A percentile compares a stretch with the other conserved stretches of the same genome.
Evolutionary conservation across 2,329 filamentous ascomycete species (phyloP).

Genomic region (Westerdykella aurantiaca): DNA sequence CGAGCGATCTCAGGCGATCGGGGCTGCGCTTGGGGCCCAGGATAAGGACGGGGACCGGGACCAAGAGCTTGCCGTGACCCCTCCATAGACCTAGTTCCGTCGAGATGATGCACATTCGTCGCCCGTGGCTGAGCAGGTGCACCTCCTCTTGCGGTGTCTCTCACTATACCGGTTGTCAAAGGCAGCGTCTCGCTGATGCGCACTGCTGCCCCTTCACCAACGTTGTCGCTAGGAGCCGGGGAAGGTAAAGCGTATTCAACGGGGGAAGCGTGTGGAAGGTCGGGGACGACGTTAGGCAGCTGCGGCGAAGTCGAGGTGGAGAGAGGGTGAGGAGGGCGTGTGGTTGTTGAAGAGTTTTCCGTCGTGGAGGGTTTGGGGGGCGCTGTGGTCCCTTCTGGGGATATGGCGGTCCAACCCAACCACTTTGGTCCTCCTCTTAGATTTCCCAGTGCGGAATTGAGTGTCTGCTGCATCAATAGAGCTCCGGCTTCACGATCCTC

Average conservation of each 20-base stretch:
- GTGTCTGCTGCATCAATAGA: constrained; percentile 14
- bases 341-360: background rate
- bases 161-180: too few relatives aligned
- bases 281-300: constrained; percentile 24
- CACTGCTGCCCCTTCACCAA: background rate
- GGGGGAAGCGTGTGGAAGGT: constrained; percentile 2
- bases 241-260: constrained; percentile 50
- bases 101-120: background rate
- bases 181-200: too few relatives aligned
- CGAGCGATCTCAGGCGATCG: too few relatives aligned
- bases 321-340: constrained; percentile 12
- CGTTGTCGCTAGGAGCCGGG: constrained; percentile 57
- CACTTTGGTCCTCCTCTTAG: constrained; percentile 24
- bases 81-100: background rate
- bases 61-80: constrained; percentile 1
- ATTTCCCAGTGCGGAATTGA: constrained; percentile 26
- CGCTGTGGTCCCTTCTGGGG: too few relatives aligned
- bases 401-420: too few relatives aligned
- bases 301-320: constrained; percentile 34
- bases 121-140: background rate
- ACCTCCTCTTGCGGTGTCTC: too few relatives aligned
- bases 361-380: too few relatives aligned
- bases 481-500: constrained; percentile 2
- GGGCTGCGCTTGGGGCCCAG: too few relatives aligned
- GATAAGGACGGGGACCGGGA: background rate